These are phyloP conservation scores for Aspergillus brunneoviolaceus DNA, from an alignment of 2,329 filamentous ascomycete species.

Conservation along the genomic window DNA sequence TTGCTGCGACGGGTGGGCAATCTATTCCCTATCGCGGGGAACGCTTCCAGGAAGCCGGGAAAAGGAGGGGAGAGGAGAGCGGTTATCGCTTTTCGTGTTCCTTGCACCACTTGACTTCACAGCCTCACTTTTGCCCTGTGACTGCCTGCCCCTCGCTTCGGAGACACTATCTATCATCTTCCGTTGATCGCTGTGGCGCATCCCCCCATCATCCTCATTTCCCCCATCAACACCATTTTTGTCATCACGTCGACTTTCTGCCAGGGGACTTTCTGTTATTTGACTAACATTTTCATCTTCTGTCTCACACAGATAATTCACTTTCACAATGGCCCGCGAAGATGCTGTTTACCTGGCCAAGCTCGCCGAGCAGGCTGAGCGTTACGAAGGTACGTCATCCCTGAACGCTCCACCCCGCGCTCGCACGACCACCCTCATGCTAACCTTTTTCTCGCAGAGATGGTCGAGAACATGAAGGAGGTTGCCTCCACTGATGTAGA, in stretches of 20 bases:
- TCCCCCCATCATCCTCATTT: background rate
- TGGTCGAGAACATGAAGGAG: conserved; percentile 99
- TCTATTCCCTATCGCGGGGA: conserved; percentile 1
- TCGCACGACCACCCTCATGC: conserved; percentile 9
- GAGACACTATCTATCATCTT: conserved; percentile 6
- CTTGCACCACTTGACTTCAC: conserved; percentile 18
- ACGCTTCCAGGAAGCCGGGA: background rate
- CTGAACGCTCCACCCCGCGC: background rate
- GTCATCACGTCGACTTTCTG: background rate
- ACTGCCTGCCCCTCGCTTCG: conserved; percentile 22
- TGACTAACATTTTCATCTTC: conserved; percentile 7
- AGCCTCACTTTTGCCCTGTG: conserved; percentile 24
- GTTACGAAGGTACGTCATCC: conserved; percentile 86
- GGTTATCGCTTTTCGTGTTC: conserved; percentile 17
- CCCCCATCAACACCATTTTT: background rate
- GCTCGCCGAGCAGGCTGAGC: conserved; percentile 99
- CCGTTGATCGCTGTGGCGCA: conserved; percentile 2
- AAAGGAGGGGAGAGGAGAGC: conserved; percentile 12
- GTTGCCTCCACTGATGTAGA: conserved; percentile 85
- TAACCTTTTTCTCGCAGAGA: conserved; percentile 62
- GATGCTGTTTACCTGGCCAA: conserved; percentile 99
- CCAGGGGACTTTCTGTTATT: conserved; percentile 3
- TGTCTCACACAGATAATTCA: conserved; percentile 24
- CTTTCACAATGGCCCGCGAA: conserved; percentile 92
- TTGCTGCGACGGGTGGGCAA: background rate